Base-by-base conservation (phyloP, 331 rosid genomes). In the Stylosanthes scabra region DNA sequence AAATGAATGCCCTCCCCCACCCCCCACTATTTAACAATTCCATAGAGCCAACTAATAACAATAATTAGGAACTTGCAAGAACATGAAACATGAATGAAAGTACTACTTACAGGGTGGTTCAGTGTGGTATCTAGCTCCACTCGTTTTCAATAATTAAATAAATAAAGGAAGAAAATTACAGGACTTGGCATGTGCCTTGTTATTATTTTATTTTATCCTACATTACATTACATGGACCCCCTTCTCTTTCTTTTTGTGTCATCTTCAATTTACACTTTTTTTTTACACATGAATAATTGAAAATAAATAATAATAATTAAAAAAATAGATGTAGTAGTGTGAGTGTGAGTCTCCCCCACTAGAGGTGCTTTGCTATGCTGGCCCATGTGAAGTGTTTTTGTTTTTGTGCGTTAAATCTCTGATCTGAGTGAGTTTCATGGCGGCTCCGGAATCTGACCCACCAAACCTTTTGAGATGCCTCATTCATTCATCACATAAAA, bases 341-440 rank as follows among this genome's bases (percentile, higher is more conserved):
- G 25, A 20, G 25, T 20, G 25, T 0, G 25, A 20, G 25, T 34
- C 39, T 34, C 6, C 39, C 39, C 83, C 83, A 83, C 72, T 77
- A 77, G 9, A 64, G 65, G 62, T 73, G 84, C 87, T 80, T 63
- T 73, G 87, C 87, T 80, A 58, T 73, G 87, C 85, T 83, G 87
- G 78, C 80, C 87, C 88, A 84, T 84, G 88, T 84, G 85, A 82
- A 82, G 49, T 51, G 49, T 7, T 5, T 5, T 68, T 72, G 9
- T 37, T 27, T 27, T 16, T 45, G 74, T 76, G n/a, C n/a, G 76
- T 42, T 42, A 11, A 55, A 77, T 77, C 76, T 67, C 44, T 68
- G 61, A 76, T 67, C 65, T 50, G 52, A 59, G 25, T 20, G n/a
- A 20, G 47, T 78, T 78, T 83, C 78, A 14, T 75, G 79, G 77